Evolutionary conservation across 768 basidiomycete genomes (phyloP), one percentile per base, ranked within the genome.

Genomic region (Trametes meyenii): DNA sequence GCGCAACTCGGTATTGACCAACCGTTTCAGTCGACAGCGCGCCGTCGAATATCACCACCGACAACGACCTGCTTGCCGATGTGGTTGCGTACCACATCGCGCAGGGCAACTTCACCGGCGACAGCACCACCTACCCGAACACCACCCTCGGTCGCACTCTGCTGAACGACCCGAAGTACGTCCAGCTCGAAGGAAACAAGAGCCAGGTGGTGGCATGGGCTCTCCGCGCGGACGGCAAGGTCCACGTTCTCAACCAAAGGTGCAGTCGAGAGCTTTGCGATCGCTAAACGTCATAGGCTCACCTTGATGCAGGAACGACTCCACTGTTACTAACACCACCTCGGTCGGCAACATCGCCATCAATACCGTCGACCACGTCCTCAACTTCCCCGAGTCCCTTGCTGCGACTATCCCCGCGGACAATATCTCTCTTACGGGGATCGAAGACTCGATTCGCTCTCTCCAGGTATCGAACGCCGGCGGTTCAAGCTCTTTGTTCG

Each of bases 91-190:
- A 86, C 69, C 86, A 87, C 70, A 71, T 87, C 62, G 75, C 87
- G 8, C 66, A 77, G 49, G 85, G 85, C 24, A 76, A 84, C 61
- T 81, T 85, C 70, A 60, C 74, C 44, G 75, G 79, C 5, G 61
- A 73, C 11, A 75, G 79, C n/a, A 72, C 74, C 12, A 70, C 73
- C 16, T 81, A 74, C 58, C 87, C 88, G 1, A 84, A 82, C 65
- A 77, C 79, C 63, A 89, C 88, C 0, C 73, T 92, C 55, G 86
- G 85, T 1, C 81, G 86, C 42, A 87, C 89, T 0, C 74, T 86
- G n/a, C 77, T 90, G 44, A 81, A 80, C 44, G 78, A 81, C 40
- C 67, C 80, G 0, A 60, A 74, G 0, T 70, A 80, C 29, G 83
- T 87, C 8, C 71, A 67, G 21, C 81, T 90, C 0, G 87, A 88